Conservation (phyloP, 2,329 filamentous ascomycete species). For the Arthrobotrys megalospora region DNA sequence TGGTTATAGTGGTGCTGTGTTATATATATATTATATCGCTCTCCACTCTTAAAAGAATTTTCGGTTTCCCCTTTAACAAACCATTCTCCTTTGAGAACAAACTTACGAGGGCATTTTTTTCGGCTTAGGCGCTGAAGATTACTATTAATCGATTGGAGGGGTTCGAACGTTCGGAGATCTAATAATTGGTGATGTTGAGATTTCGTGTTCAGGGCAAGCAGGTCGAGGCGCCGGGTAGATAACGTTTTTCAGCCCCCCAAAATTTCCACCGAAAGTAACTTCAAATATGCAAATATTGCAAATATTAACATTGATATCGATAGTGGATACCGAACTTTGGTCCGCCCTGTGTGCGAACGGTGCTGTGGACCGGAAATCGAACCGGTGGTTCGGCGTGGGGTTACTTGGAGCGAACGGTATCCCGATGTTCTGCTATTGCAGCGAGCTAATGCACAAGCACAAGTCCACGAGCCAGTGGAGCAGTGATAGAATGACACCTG, state of each 20-base stretch:
- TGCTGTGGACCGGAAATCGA: not conserved
- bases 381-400: constrained; percentile 10
- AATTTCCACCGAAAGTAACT: not conserved
- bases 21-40: constrained; percentile 59
- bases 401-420: not conserved
- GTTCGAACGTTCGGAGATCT: constrained; percentile 19
- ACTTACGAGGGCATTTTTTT: constrained; percentile 36
- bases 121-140: constrained; percentile 29
- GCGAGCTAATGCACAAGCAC: constrained; percentile 3
- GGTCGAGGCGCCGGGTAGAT: constrained; percentile 31
- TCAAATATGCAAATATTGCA: not conserved
- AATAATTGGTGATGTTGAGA: not conserved
- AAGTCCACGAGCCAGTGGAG: not conserved
- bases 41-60: constrained; percentile 37
- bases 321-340: constrained; percentile 21
- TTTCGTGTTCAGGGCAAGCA: constrained; percentile 22
- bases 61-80: constrained; percentile 23
- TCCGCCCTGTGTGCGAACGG: not conserved
- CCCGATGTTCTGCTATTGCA: not conserved
- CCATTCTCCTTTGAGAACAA: constrained; percentile 34
- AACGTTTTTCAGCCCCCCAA: constrained; percentile 2
- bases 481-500: not conserved
- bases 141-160: constrained; percentile 15
- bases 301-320: not conserved
- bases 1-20: constrained; percentile 36